phyloP scores from a whole-genome alignment of 305 asterid species.

The Striga hermonthica region DNA sequence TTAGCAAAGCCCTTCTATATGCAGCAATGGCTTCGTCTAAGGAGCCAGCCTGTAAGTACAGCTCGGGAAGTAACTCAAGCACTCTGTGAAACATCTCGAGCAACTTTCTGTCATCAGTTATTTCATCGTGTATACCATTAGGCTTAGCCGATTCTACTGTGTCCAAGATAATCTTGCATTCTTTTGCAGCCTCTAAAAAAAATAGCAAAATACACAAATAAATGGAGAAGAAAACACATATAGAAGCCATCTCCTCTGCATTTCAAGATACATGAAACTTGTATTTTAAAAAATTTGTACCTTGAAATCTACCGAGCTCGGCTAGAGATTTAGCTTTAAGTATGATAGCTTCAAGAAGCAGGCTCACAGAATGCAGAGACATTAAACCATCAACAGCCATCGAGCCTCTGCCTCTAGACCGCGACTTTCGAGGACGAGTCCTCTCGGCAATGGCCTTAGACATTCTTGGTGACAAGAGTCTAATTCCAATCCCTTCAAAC shows the following conservation, averaged over 20 bases:
- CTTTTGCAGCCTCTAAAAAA: conserved; percentile 76
- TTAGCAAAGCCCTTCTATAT: conserved; percentile 62
- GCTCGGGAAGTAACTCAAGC: conserved; percentile 72
- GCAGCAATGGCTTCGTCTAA: conserved; percentile 68
- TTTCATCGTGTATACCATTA: conserved; percentile 45
- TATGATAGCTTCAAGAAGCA: conserved; percentile 82
- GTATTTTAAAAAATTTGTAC: conserved; percentile 34
- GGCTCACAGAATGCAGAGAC: conserved; percentile 88
- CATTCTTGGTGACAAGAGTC: conserved; percentile 65
- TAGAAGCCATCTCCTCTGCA: too few relatives aligned
- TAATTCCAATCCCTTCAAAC: conserved; percentile 84
- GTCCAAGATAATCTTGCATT: conserved; percentile 79
- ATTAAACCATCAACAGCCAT: conserved; percentile 44
- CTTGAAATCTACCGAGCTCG: conserved; percentile 74
- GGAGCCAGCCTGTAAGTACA: conserved; percentile 64
- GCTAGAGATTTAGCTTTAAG: conserved; percentile 71
- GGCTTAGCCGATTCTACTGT: conserved; percentile 84
- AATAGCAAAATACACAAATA: too few relatives aligned
- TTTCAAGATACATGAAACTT: too few relatives aligned
- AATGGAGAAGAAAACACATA: too few relatives aligned
- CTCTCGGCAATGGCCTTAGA: conserved; percentile 63
- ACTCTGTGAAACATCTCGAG: conserved; percentile 81
- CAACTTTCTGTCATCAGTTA: conserved; percentile 58
- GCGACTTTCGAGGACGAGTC: conserved; percentile 51
- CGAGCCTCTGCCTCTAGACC: conserved; percentile 41